Conservation (phyloP, 805 yeast genomes). For the Saturnispora bothae region DNA sequence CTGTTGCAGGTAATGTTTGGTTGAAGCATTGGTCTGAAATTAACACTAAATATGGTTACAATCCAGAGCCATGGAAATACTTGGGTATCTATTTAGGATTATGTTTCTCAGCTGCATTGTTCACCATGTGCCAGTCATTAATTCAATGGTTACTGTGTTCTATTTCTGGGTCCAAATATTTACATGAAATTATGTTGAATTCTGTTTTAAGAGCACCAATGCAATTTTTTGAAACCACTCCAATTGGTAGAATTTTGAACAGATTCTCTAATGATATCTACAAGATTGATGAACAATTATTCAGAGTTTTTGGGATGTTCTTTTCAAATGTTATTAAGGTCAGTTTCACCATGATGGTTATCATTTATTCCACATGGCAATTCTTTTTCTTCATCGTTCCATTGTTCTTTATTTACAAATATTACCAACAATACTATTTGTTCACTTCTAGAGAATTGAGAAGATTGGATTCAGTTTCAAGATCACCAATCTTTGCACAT, state of each 20-base stretch:
- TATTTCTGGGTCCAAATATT: constrained; percentile 64
- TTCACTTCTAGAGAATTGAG: constrained; percentile 73
- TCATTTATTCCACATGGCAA: constrained; percentile 81
- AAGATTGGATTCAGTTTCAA: constrained; percentile 69
- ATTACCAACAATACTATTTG: constrained; percentile 68
- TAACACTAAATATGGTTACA: constrained; percentile 55
- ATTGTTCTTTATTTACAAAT: constrained; percentile 50
- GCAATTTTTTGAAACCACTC: constrained; percentile 93
- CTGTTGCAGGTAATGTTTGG: constrained; percentile 79
- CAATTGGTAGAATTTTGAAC: constrained; percentile 84
- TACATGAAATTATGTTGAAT: constrained; percentile 68
- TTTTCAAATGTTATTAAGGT: constrained; percentile 53
- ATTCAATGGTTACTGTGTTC: constrained; percentile 74
- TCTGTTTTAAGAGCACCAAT: constrained; percentile 79
- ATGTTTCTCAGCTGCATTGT: constrained; percentile 57
- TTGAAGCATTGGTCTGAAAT: constrained; percentile 95
- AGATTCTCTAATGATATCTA: constrained; percentile 87
- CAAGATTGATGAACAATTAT: constrained; percentile 71
- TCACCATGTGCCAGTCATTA: constrained; percentile 54
- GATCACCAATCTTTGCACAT: constrained; percentile 75
- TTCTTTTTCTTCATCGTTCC: constrained; percentile 67
- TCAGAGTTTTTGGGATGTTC: constrained; percentile 62
- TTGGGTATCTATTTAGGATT: constrained; percentile 64
- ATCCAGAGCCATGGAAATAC: constrained; percentile 64
- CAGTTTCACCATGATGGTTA: constrained; percentile 67